These are phyloP conservation scores for Exophiala xenobiotica DNA, from an alignment of 2,329 filamentous ascomycete species.

Conservation along the genomic window DNA sequence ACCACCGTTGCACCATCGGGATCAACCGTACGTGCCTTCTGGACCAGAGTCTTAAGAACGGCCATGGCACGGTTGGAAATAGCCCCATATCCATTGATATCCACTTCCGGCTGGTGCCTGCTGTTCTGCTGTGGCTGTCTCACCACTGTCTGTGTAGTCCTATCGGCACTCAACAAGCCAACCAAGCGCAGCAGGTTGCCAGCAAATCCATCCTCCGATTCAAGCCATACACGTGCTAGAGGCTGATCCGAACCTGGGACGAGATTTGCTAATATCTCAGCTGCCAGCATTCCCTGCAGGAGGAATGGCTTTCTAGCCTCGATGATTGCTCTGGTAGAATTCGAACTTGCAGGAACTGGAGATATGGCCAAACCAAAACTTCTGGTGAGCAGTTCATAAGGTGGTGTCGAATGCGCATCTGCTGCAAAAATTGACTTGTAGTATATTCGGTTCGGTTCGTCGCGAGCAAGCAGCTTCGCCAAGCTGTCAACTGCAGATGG, in stretches of 20 bases:
- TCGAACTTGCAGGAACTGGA: constrained; percentile 67
- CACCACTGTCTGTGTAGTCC: constrained; percentile 38
- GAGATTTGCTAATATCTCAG: constrained; percentile 80
- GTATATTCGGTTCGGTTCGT: constrained; percentile 85
- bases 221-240: constrained; percentile 76
- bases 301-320: constrained; percentile 84
- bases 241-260: constrained; percentile 68
- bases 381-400: constrained; percentile 79
- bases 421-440: constrained; percentile 79
- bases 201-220: constrained; percentile 79
- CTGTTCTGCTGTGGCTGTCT: constrained; percentile 38
- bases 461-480: constrained; percentile 85
- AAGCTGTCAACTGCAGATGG: constrained; percentile 86
- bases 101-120: constrained; percentile 40
- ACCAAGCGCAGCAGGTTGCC: constrained; percentile 75
- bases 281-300: constrained; percentile 87
- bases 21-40: constrained; percentile 62
- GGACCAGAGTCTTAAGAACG: constrained; percentile 65
- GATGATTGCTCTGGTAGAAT: constrained; percentile 63
- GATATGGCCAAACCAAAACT: constrained; percentile 85
- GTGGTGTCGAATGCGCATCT: constrained; percentile 63
- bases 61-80: constrained; percentile 69
- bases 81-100: constrained; percentile 44
- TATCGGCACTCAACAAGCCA: constrained; percentile 65
- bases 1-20: constrained; percentile 51